Base-by-base conservation (phyloP, 495 filamentous ascomycete genomes). In the Parachaetomium inaequale region DNA sequence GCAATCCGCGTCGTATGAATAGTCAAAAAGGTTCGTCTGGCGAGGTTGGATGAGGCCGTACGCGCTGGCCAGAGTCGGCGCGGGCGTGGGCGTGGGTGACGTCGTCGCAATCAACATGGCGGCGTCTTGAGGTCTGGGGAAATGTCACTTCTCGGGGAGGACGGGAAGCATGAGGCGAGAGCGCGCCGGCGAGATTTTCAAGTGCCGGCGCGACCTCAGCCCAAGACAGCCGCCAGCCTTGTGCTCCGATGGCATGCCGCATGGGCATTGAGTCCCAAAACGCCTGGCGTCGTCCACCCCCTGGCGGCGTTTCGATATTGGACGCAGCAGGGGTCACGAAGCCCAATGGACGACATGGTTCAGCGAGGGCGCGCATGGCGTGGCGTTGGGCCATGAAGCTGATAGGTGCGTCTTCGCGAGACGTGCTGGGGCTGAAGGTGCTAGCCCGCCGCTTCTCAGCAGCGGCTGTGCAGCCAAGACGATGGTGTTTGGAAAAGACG, bases 21-120 rank as follows among this genome's bases (percentile, higher is more conserved):
- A 51, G 21, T 15, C 57, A 23, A 52, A 31, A 23, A 19, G 28
- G 21, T 53, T 38, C 12, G 63, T 66, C 21, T 57, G 53, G 14
- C 64, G 67, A 29, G 64, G 61, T 19, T 54, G 50, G n/a, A 69
- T 11, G 34, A 55, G 52, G 32, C 55, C 55, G 12, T 59, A 56
- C 5, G 59, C 38, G 55, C 36, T 54, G n/a, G 62, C 59, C 26
- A 60, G 17, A 0, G 53, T 59, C 19, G 63, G 62, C n/a, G 58
- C 32, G 36, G 53, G 52, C 36, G 63, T 63, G 1, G 64, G 49
- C 36, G 63, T 50, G 34, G 64, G 67, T 34, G 66, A 28, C 23
- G 55, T 5, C 28, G 59, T 29, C 5, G 64, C 43, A 3, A 47
- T 32, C 45, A 61, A 6, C 63, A 65, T 65, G 14, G 57, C 46